These are phyloP conservation scores for Pestalotiopsis sp. DNA, from an alignment of 2,329 filamentous ascomycete genomes.

Conservation along the genomic window DNA sequence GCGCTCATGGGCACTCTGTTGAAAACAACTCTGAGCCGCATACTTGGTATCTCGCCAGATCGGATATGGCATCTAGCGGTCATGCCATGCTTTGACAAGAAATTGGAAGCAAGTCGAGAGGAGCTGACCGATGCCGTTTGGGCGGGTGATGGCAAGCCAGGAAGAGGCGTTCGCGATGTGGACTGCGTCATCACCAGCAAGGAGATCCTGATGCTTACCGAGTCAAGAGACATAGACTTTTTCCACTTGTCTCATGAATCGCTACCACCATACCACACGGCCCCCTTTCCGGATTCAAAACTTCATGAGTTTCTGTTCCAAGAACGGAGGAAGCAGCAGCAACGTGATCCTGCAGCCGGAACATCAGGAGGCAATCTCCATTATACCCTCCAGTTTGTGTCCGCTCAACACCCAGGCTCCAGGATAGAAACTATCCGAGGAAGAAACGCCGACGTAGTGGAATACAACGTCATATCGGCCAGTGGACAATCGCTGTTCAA, in stretches of 20 bases:
- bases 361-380: conserved; percentile 88
- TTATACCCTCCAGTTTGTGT: conserved; percentile 78
- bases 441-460: conserved; percentile 87
- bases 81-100: conserved; percentile 99
- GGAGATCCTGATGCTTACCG: conserved; percentile 87
- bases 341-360: conserved; percentile 62
- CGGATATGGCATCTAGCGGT: conserved; percentile 93
- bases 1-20: conserved; percentile 87
- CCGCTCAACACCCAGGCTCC: conserved; percentile 71
- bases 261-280: conserved; percentile 45
- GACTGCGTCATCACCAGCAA: conserved; percentile 98
- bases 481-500: conserved; percentile 67
- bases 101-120: conserved; percentile 90
- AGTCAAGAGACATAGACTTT: conserved; percentile 78
- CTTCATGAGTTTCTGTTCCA: conserved; percentile 78
- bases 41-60: conserved; percentile 71
- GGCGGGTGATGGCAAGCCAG: conserved; percentile 53
- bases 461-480: conserved; percentile 70
- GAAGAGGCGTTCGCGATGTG: conserved; percentile 75
- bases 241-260: conserved; percentile 67
- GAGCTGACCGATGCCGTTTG: conserved; percentile 85
- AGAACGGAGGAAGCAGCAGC: conserved; percentile 33
- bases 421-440: conserved; percentile 73
- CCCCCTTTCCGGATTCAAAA: conserved; percentile 72
- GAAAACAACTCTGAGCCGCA: conserved; percentile 80